Base-by-base conservation (phyloP, 495 filamentous ascomycete species). In the Aspergillus affinis region DNA sequence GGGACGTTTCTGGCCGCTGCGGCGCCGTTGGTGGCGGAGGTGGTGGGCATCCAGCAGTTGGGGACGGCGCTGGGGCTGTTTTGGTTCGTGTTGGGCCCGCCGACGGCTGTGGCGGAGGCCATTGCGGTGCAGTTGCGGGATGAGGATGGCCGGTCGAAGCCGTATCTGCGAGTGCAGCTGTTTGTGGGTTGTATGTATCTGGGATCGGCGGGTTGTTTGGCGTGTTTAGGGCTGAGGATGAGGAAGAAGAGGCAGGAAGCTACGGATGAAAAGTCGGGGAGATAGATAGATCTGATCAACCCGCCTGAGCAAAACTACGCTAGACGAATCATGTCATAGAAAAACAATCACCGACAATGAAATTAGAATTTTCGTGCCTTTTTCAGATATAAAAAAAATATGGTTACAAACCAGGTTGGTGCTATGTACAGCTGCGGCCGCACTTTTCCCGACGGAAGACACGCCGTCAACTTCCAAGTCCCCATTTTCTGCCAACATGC, bases 71-170 rank as follows among this genome's bases (percentile, higher is more conserved):
- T 91, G 32, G 84, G 81, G 10, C 76, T 91, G 9, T 76, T 83
- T 5, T 92, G 89, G 88, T 60, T 91, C 20, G 68, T 83, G 7
- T 69, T 91, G 27, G 79, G 84, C 15, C 62, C 88, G 6, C 89
- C 88, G 0, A 77, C 81, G 6, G 51, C 63, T 57, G 75, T 89
- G 59, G 82, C 86, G 51, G 90, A 93, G 65, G 80, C 83, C 0
- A 91, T 92, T 65, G 88, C 76, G 3, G 72, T 91, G 12, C 77
- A 84, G 64, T 78, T 93, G 55, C 71, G 81, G 47, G 71, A 73
- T n/a, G 21, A 21, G 12, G 60, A 78, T 5, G 74, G 63, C 6
- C 71, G 69, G 0, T 58, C 65, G 6, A 51, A 51, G 9, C 69
- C 71, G 6, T 88, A 88, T 62, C 74, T 86, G 0, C 77, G 78